phyloP scores from a whole-genome alignment of 2,329 filamentous ascomycete genomes.

The Botrytis cinerea region DNA sequence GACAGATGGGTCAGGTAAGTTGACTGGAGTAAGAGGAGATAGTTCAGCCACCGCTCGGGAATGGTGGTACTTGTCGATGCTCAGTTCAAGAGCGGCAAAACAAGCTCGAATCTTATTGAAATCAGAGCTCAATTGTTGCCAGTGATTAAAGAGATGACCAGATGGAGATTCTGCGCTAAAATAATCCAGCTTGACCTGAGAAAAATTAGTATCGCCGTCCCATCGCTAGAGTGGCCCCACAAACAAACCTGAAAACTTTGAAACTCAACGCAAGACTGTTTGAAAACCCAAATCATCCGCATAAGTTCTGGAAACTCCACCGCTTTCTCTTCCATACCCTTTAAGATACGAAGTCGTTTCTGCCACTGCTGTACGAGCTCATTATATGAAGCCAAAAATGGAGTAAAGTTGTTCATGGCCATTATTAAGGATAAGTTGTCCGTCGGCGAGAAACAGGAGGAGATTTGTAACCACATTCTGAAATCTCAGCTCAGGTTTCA shows the following conservation, averaged over 20 bases:
- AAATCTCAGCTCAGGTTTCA: neutral
- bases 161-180: neutral
- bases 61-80: neutral
- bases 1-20: neutral
- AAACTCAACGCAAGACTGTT: neutral
- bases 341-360: neutral
- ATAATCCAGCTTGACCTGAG: constrained; percentile 1
- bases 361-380: neutral
- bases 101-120: neutral
- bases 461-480: accelerated
- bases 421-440: neutral
- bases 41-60: neutral
- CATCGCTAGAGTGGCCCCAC: neutral
- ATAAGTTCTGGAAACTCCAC: neutral
- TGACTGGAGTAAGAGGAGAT: neutral
- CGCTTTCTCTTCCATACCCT: neutral
- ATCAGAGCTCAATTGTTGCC: neutral
- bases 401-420: neutral
- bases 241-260: constrained; percentile 1
- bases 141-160: neutral
- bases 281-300: neutral
- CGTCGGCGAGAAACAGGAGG: accelerated
- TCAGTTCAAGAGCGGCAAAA: neutral
- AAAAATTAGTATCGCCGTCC: neutral
- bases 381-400: neutral